phyloP scores from a whole-genome alignment of 768 basidiomycete species.

The Auricularia sp. region DNA sequence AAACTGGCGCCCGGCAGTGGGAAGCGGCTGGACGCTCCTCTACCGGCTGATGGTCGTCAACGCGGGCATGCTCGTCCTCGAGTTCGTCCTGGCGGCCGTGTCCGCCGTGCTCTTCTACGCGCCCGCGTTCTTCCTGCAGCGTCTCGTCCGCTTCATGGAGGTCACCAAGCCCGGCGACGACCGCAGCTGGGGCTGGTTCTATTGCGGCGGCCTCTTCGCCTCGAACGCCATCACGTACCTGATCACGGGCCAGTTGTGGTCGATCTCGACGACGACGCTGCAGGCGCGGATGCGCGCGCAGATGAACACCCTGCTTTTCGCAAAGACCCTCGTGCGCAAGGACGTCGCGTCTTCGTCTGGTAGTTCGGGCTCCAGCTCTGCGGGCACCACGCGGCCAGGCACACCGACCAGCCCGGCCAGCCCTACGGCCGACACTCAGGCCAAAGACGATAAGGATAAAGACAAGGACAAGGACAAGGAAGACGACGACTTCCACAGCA shows the following conservation, averaged over 20 bases:
- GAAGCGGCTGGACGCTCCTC: conserved; percentile 54
- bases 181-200: conserved; percentile 66
- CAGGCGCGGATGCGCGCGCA: conserved; percentile 66
- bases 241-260: conserved; percentile 63
- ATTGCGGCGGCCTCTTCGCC: conserved; percentile 40
- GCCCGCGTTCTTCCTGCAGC: conserved; percentile 49
- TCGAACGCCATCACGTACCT: conserved; percentile 34
- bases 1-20: conserved; percentile 51
- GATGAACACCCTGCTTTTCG: conserved; percentile 75
- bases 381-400: conserved; percentile 17
- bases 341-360: conserved; percentile 47
- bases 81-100: conserved; percentile 43
- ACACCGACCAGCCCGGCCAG: neutral
- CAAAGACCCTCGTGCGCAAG: conserved; percentile 80
- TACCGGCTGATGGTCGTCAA: conserved; percentile 59
- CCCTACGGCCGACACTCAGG: neutral
- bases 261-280: conserved; percentile 53
- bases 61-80: conserved; percentile 25
- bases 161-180: conserved; percentile 41
- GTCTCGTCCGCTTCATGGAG: conserved; percentile 57
- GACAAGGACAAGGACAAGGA: conserved; percentile 43
- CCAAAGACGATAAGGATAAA: conserved; percentile 26
- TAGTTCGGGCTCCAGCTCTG: conserved; percentile 27
- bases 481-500: conserved; percentile 42
- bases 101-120: conserved; percentile 58